A percentile compares a stretch with the other conserved stretches of the same genome.
These are phyloP conservation scores for Gymnopus androsaceus DNA, from an alignment of 1,284 basidiomycete species.

Conservation along the genomic window DNA sequence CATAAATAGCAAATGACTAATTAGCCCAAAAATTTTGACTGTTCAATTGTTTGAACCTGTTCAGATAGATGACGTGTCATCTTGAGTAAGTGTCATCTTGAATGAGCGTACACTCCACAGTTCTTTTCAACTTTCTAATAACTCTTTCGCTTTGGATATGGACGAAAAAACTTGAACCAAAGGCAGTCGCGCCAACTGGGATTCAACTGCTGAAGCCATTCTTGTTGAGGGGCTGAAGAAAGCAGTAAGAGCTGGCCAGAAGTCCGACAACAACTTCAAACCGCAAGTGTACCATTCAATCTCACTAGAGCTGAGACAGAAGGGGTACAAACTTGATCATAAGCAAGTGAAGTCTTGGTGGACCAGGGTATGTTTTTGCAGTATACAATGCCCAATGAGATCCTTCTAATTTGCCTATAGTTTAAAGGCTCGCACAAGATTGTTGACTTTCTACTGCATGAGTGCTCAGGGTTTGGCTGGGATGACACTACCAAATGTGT, in stretches of 20 bases:
- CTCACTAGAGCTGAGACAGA: not conserved
- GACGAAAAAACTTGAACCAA: too few species aligned
- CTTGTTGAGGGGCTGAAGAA: not conserved
- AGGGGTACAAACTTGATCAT: not conserved
- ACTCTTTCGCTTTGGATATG: too few species aligned
- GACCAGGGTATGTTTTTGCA: not conserved
- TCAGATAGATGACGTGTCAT: too few species aligned
- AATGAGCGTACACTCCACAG: too few species aligned
- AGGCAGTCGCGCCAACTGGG: not conserved
- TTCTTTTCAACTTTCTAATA: too few species aligned
- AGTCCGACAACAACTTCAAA: not conserved
- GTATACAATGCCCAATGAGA: not conserved
- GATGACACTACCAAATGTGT: not conserved
- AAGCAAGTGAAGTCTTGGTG: not conserved
- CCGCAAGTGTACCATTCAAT: not conserved
- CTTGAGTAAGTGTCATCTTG: too few species aligned
- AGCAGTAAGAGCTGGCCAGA: not conserved
- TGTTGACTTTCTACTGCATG: not conserved
- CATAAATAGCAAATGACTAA: too few species aligned
- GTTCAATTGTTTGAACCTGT: too few species aligned
- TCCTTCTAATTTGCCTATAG: not conserved
- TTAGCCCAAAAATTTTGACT: too few species aligned
- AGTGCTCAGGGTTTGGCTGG: conserved; percentile 2
- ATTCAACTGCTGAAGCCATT: not conserved
- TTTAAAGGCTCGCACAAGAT: not conserved